Conservation (phyloP, 140 eudicot species). For the Flaveria floridana region DNA sequence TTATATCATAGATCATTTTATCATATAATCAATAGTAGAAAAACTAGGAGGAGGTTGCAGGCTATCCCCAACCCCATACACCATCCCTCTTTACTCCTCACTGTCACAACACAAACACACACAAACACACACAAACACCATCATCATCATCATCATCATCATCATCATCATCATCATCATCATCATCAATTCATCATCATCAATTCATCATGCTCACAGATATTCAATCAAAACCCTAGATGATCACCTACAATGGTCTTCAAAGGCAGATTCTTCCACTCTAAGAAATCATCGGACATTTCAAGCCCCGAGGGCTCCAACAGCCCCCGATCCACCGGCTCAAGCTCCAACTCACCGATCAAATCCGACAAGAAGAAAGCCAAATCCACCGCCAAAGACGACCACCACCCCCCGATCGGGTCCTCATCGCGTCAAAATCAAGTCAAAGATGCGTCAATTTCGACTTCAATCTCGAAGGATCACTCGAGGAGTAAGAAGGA, state of each 20-base stretch:
- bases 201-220: background rate
- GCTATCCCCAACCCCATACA: background rate
- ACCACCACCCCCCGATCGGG: constrained; percentile 29
- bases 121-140: background rate
- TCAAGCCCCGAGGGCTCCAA: constrained; percentile 88
- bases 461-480: constrained; percentile 23
- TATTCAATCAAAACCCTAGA: constrained; percentile 29
- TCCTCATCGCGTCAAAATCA: constrained; percentile 40
- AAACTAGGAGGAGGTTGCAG: background rate
- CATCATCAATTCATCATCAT: too few species aligned
- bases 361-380: constrained; percentile 70
- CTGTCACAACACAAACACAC: background rate
- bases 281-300: constrained; percentile 68
- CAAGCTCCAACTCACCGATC: constrained; percentile 68
- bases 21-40: too few species aligned
- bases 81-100: background rate
- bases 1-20: too few species aligned
- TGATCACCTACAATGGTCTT: constrained; percentile 69
- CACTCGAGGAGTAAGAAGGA: constrained; percentile 34
- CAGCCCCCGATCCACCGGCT: constrained; percentile 78
- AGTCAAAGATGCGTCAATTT: constrained; percentile 41
- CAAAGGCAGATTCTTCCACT: constrained; percentile 93
- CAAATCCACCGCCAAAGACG: constrained; percentile 40
- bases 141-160: too few species aligned
- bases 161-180: too few species aligned